A percentile compares a stretch with the other conserved stretches of the same genome.
Evolutionary conservation across 352 stramenopile species (phyloP).

Genomic region (Globisporangium megalacanthum): DNA sequence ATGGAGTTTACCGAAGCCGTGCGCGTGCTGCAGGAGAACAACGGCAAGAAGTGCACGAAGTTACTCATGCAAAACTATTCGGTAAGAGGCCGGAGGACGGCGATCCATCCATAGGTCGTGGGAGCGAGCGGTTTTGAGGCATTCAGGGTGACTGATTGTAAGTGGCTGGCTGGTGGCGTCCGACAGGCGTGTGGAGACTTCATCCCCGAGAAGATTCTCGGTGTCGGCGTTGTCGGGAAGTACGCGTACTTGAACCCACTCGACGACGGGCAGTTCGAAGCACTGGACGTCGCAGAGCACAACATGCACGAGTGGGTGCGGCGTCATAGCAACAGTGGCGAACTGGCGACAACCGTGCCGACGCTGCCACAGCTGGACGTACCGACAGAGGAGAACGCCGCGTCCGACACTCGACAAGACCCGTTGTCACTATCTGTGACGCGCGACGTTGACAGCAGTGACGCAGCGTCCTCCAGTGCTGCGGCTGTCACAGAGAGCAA

Average conservation of each 20-base stretch:
- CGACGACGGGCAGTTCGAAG: slow-evolving; percentile 30
- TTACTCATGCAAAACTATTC: slow-evolving; percentile 87
- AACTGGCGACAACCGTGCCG: slow-evolving; percentile 15
- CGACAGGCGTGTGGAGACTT: slow-evolving; percentile 70
- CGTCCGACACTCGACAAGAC: neutral
- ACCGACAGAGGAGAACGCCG: neutral
- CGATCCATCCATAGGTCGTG: neutral
- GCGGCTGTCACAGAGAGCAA: slow-evolving; percentile 11
- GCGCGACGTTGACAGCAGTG: neutral
- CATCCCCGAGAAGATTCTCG: slow-evolving; percentile 84
- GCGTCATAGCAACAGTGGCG: slow-evolving; percentile 22
- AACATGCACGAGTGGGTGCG: slow-evolving; percentile 59
- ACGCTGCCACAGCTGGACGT: slow-evolving; percentile 14
- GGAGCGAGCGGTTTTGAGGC: neutral
- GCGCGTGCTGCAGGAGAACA: slow-evolving; percentile 80
- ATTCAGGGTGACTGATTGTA: neutral
- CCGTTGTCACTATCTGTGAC: neutral
- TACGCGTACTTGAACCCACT: slow-evolving; percentile 72
- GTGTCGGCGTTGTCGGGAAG: slow-evolving; percentile 72
- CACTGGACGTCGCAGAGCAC: slow-evolving; percentile 28
- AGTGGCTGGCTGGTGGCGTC: neutral
- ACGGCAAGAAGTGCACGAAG: slow-evolving; percentile 82
- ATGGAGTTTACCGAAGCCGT: slow-evolving; percentile 80
- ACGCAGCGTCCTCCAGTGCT: slow-evolving; percentile 11
- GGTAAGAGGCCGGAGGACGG: slow-evolving; percentile 11